Percentiles rank a stretch among this genome's conserved stretches.
Evolutionary conservation across 331 rosid species (phyloP).

Genomic region (Malus hybrid): DNA sequence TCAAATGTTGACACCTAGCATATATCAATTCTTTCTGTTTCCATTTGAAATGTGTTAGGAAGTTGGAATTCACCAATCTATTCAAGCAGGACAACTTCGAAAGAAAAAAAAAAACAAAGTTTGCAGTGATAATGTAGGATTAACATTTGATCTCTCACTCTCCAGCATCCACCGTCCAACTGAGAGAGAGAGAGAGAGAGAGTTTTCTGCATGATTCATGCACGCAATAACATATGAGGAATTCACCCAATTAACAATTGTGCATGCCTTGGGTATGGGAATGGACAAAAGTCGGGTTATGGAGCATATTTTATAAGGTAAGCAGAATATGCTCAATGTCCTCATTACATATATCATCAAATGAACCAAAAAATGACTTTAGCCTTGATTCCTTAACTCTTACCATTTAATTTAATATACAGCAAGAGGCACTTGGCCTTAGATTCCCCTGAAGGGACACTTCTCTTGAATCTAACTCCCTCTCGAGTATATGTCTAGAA

Average conservation of each 20-base stretch:
- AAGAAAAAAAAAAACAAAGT: neutral
- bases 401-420: neutral
- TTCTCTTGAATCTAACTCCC: neutral
- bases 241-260: neutral
- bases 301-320: neutral
- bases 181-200: neutral
- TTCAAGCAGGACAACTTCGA: neutral
- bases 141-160: too few relatives aligned
- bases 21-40: neutral
- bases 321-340: conserved; percentile 8
- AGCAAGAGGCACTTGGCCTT: conserved; percentile 49
- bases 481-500: neutral
- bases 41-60: neutral
- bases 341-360: neutral
- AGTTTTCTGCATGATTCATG: conserved; percentile 8
- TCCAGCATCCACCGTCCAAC: neutral
- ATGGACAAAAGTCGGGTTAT: neutral
- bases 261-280: neutral
- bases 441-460: conserved; percentile 39
- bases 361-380: conserved; percentile 8
- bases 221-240: neutral
- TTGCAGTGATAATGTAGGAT: neutral
- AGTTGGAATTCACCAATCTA: neutral
- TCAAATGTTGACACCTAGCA: neutral
- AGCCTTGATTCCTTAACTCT: neutral